A percentile compares a stretch with the other conserved stretches of the same genome.
Conservation (phyloP, 1,284 basidiomycete species). For the Cronartium quercuum region DNA sequence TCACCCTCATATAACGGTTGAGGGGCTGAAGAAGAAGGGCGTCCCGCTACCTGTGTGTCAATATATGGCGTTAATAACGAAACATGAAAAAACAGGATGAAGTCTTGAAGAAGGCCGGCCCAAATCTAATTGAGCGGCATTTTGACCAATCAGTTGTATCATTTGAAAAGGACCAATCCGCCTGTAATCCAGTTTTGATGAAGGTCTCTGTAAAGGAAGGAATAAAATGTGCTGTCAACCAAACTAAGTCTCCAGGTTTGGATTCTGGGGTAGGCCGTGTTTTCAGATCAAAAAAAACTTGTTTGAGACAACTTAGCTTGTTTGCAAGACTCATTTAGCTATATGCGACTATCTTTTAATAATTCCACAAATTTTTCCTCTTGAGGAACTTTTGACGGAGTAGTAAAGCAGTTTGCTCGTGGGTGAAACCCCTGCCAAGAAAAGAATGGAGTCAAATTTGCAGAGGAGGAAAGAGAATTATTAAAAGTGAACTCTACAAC, state of each 20-base stretch:
- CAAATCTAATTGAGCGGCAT: neutral
- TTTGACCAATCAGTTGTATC: neutral
- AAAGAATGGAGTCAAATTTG: slow-evolving; percentile 6
- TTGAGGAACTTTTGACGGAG: neutral
- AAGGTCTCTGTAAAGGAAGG: neutral
- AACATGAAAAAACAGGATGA: neutral
- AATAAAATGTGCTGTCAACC: neutral
- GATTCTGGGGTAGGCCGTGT: no score
- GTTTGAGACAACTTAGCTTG: neutral
- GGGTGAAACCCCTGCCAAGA: slow-evolving; percentile 25
- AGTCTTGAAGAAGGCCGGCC: no score
- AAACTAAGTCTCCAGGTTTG: slow-evolving; percentile 10
- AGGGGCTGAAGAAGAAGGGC: no score
- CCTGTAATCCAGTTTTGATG: neutral
- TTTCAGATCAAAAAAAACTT: neutral
- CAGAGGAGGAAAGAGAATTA: slow-evolving; percentile 5
- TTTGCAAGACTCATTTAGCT: neutral
- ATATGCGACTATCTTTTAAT: neutral
- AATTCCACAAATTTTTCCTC: neutral
- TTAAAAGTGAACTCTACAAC: slow-evolving; percentile 22
- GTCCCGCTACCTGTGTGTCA: neutral
- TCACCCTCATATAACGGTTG: neutral
- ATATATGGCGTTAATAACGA: neutral
- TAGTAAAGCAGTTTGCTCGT: neutral
- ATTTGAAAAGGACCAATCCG: slow-evolving; percentile 1